These are phyloP conservation scores for Ophiostoma sp. DNA, from an alignment of 2,329 filamentous ascomycete species.

Conservation along the genomic window DNA sequence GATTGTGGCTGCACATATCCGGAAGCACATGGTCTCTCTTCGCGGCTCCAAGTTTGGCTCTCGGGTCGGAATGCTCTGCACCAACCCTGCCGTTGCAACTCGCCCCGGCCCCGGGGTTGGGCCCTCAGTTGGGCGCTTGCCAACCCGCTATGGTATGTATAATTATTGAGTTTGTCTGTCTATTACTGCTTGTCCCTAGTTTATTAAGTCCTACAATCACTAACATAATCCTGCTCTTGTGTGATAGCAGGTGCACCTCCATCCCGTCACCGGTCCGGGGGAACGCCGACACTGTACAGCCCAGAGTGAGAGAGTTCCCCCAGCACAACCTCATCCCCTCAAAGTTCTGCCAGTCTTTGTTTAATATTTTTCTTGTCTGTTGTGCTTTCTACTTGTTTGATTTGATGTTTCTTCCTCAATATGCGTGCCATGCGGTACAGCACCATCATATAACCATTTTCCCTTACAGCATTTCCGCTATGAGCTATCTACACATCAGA, in stretches of 20 bases:
- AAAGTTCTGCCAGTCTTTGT: background rate
- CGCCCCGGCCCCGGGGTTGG: slow-evolving; percentile 80
- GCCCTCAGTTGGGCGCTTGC: slow-evolving; percentile 56
- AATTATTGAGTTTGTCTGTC: background rate
- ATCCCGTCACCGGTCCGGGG: slow-evolving; percentile 20
- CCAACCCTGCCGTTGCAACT: slow-evolving; percentile 83
- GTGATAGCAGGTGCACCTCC: slow-evolving; percentile 14
- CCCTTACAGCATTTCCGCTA: slow-evolving; percentile 34
- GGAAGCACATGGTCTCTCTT: slow-evolving; percentile 98
- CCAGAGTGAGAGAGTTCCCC: slow-evolving; percentile 10
- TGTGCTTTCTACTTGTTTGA: background rate
- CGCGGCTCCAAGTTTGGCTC: slow-evolving; percentile 98
- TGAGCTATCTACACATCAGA: slow-evolving; percentile 37
- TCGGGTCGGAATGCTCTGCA: slow-evolving; percentile 97
- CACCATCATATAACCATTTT: slow-evolving; percentile 4
- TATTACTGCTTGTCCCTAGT: background rate
- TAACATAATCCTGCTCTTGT: background rate
- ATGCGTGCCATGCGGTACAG: slow-evolving; percentile 1
- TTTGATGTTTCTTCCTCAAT: background rate
- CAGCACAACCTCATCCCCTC: background rate
- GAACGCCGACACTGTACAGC: slow-evolving; percentile 16
- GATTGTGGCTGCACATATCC: slow-evolving; percentile 85
- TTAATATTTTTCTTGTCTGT: slow-evolving; percentile 8
- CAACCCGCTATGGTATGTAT: slow-evolving; percentile 53
- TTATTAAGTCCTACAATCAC: background rate